phyloP scores from a whole-genome alignment of 768 basidiomycete genomes.

The Lactifluus volemus region DNA sequence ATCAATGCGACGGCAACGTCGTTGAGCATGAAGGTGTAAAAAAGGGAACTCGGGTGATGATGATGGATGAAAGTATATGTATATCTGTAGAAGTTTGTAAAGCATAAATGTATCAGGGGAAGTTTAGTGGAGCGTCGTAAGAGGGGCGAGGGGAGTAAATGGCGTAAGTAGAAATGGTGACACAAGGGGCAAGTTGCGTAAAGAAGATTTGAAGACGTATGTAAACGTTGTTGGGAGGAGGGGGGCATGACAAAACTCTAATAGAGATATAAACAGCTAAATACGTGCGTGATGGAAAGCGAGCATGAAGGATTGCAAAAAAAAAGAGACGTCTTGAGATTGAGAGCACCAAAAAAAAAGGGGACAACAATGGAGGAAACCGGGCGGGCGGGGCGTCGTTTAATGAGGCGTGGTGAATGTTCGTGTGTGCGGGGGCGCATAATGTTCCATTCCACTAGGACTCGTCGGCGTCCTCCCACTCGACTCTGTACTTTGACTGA shows the following conservation, averaged over 20 bases:
- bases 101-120: not conserved
- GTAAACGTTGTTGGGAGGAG: not conserved
- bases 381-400: not conserved
- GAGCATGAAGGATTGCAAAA: not conserved
- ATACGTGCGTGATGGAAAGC: not conserved
- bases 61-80: not conserved
- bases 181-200: not conserved
- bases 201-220: not conserved
- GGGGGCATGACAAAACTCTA: not conserved
- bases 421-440: constrained; percentile 12
- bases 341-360: not conserved
- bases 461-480: constrained; percentile 39
- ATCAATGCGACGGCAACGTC: no score
- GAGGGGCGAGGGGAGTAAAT: not conserved
- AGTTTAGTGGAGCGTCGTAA: not conserved
- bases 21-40: not conserved
- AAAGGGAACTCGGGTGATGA: not conserved
- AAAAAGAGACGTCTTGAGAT: not conserved
- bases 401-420: not conserved
- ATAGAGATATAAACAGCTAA: constrained; percentile 4
- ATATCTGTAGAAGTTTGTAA: not conserved
- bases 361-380: not conserved
- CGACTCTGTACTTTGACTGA: constrained; percentile 42
- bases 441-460: constrained; percentile 38
- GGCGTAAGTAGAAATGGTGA: not conserved